Conservation (phyloP, 2,329 filamentous ascomycete genomes). For the Fusarium sp. region DNA sequence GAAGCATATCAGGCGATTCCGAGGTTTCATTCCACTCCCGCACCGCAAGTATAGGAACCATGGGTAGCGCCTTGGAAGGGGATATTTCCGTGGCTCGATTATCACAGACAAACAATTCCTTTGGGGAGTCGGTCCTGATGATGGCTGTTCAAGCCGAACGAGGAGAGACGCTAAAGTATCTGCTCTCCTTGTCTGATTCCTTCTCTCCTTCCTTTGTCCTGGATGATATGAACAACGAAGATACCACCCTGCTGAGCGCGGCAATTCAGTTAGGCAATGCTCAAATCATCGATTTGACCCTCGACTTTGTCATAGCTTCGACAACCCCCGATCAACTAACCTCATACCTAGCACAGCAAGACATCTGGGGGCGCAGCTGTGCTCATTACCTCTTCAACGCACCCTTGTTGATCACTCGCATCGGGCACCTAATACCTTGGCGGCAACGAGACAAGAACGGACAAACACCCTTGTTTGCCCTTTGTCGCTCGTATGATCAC, state of each 20-base stretch:
- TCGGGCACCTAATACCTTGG: constrained; percentile 87
- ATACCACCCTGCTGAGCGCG: constrained; percentile 87
- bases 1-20: constrained; percentile 88
- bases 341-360: constrained; percentile 77
- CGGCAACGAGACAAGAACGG: constrained; percentile 92
- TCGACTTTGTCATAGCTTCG: constrained; percentile 73
- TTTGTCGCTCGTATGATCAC: constrained; percentile 96
- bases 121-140: constrained; percentile 87
- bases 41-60: constrained; percentile 79
- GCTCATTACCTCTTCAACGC: constrained; percentile 98
- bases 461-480: constrained; percentile 94
- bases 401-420: constrained; percentile 77
- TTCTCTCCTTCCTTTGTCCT: constrained; percentile 77
- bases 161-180: constrained; percentile 76
- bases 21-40: constrained; percentile 84
- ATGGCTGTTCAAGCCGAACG: constrained; percentile 82
- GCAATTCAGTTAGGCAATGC: constrained; percentile 85
- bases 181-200: constrained; percentile 79
- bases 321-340: constrained; percentile 65
- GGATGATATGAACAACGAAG: constrained; percentile 87
- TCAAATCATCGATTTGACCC: constrained; percentile 77
- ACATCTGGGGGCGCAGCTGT: constrained; percentile 85
- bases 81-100: constrained; percentile 85
- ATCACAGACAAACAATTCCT: constrained; percentile 72
- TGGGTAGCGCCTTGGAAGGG: constrained; percentile 77